Base-by-base conservation (phyloP, 257 asterid species). In the Salvia rosmarinus region DNA sequence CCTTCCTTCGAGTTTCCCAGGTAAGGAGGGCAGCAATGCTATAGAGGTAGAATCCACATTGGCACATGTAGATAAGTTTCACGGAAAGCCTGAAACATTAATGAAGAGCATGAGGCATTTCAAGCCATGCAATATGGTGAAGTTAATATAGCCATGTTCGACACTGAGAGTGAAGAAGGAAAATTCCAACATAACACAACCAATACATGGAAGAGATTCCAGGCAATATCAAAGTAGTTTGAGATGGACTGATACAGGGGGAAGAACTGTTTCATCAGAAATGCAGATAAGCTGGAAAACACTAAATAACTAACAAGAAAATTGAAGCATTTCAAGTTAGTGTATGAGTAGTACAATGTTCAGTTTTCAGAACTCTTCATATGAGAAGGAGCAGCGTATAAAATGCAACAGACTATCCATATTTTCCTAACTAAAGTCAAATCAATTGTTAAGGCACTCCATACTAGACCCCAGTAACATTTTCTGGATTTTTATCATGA, bases 1-100 rank as follows among this genome's bases (percentile, higher is more conserved):
- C 97, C 82, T 90, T 94, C 72, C 99, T 70, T 10, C 99, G 88
- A 17, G 99, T 94, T 79, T 94, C 99, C 96, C 97, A 91, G 34
- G 86, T 73, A 57, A 94, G 85, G 49, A 91, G 97, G 42, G 99
- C 96, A 75, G 84, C 84, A 71, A 86, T 89, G 82, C 97, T 82
- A 67, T 89, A 91, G 69, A 74, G 51, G 86, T 94, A 94, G 88
- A 89, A 94, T 43, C 98, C 98, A 68, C 97, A 91, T 81, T 94
- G 95, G 80, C 97, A 94, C 96, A 91, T 89, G 82, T 94, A 94
- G 72, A 88, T 68, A 54, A 89, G 85, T 68, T 76, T 83, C 64
- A 94, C 30, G 34, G 95, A 67, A 80, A 80, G 76, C 91, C 96
- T 89, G 85, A 72, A 73, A 81, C 70, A 66, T 23, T 57, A 77